Percentiles rank a stretch among this genome's conserved stretches.
Conservation (phyloP, 208 protist species). For the Acanthamoeba castellanii region DNA sequence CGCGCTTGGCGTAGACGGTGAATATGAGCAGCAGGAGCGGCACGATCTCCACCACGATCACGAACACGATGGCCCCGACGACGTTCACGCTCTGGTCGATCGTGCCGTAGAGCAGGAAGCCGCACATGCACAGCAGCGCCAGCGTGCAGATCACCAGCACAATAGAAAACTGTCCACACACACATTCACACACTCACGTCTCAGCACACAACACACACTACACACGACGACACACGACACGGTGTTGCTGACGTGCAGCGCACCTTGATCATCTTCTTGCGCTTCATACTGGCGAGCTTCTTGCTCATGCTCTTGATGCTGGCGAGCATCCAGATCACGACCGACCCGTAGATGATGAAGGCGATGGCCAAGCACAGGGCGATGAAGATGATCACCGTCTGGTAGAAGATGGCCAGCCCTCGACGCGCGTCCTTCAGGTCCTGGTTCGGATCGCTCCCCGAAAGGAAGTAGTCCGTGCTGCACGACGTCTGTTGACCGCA, state of each 20-base stretch:
- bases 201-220: neutral
- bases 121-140: constrained; percentile 51
- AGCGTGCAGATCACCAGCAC: constrained; percentile 39
- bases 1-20: constrained; percentile 37
- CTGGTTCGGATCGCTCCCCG: neutral
- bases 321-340: neutral
- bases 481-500: neutral
- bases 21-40: constrained; percentile 40
- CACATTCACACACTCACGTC: neutral
- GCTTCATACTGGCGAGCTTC: constrained; percentile 10
- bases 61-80: constrained; percentile 26
- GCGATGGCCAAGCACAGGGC: neutral
- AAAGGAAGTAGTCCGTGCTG: neutral
- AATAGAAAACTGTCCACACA: neutral
- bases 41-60: constrained; percentile 44
- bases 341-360: neutral
- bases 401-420: constrained; percentile 44
- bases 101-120: constrained; percentile 60
- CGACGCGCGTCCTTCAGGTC: neutral
- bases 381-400: constrained; percentile 33
- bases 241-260: neutral
- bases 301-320: constrained; percentile 48
- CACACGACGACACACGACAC: neutral
- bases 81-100: constrained; percentile 47
- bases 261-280: constrained; percentile 49